phyloP scores from a whole-genome alignment of 2,329 filamentous ascomycete genomes.

The Emmonsiellopsis sp. region DNA sequence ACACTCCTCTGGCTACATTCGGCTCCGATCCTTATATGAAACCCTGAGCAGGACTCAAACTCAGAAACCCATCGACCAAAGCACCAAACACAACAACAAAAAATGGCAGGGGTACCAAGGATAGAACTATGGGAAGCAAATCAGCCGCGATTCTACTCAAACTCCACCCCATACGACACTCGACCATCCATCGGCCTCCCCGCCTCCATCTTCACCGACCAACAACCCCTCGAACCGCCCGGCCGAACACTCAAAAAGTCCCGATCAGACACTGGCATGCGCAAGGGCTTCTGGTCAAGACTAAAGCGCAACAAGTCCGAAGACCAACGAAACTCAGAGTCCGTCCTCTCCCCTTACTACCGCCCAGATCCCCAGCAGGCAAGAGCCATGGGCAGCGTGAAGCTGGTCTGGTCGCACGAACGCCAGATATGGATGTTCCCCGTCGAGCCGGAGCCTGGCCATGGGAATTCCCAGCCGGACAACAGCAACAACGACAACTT shows the following conservation, averaged over 20 bases:
- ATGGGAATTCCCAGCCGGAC: not conserved
- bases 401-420: conserved; percentile 11
- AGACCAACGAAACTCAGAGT: not conserved
- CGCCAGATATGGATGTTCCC: conserved; percentile 13
- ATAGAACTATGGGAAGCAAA: not conserved
- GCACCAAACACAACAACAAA: not conserved
- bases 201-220: not conserved
- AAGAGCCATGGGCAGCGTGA: conserved; percentile 3
- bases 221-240: not conserved
- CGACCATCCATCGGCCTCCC: not conserved
- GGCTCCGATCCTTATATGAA: not conserved
- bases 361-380: conserved; percentile 6
- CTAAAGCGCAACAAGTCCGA: conserved; percentile 1
- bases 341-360: not conserved
- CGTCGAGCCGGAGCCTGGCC: not conserved
- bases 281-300: conserved; percentile 8
- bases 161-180: not conserved
- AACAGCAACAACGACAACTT: not conserved
- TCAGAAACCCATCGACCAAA: not conserved
- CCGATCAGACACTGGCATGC: conserved; percentile 4
- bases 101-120: not conserved
- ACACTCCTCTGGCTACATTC: too few species aligned
- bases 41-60: not conserved
- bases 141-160: not conserved
- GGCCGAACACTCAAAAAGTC: conserved; percentile 1